A percentile compares a stretch with the other conserved stretches of the same genome.
Evolutionary conservation across 2,329 filamentous ascomycete genomes (phyloP).

Genomic region (Fusarium gaditjirri): DNA sequence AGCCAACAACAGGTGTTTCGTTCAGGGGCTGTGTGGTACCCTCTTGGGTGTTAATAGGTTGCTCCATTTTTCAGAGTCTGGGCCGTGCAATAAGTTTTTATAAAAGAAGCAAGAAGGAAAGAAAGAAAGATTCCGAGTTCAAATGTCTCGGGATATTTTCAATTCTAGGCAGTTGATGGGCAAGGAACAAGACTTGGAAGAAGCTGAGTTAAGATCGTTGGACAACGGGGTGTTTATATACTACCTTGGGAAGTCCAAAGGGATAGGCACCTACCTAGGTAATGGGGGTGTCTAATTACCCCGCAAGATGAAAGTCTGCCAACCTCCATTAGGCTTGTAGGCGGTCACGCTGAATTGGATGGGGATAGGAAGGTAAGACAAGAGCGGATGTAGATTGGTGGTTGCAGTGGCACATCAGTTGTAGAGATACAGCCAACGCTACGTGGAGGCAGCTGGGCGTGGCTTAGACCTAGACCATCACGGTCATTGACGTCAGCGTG

Average conservation of each 20-base stretch:
- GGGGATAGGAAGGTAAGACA: constrained; percentile 3
- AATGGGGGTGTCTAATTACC: constrained; percentile 35
- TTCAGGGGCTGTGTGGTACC: constrained; percentile 43
- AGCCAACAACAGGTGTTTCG: constrained; percentile 46
- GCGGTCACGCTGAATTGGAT: background rate
- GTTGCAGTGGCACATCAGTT: background rate
- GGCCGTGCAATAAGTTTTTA: background rate
- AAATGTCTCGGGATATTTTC: background rate
- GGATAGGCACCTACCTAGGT: background rate
- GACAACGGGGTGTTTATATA: constrained; percentile 31
- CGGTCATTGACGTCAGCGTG: constrained; percentile 45
- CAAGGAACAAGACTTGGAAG: background rate
- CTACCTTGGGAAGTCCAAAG: constrained; percentile 9
- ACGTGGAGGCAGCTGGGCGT: constrained; percentile 17
- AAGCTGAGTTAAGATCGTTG: background rate
- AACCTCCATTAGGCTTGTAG: constrained; percentile 1
- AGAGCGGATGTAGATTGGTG: background rate
- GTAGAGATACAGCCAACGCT: constrained; percentile 7
- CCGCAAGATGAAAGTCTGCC: constrained; percentile 40
- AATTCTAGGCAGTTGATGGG: background rate
- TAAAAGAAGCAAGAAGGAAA: background rate
- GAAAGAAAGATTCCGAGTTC: background rate
- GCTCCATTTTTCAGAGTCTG: constrained; percentile 37
- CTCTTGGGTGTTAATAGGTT: constrained; percentile 40
- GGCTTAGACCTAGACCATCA: constrained; percentile 36